phyloP scores from a whole-genome alignment of 1,139 yeast genomes.

The Komagataea norvegica region DNA sequence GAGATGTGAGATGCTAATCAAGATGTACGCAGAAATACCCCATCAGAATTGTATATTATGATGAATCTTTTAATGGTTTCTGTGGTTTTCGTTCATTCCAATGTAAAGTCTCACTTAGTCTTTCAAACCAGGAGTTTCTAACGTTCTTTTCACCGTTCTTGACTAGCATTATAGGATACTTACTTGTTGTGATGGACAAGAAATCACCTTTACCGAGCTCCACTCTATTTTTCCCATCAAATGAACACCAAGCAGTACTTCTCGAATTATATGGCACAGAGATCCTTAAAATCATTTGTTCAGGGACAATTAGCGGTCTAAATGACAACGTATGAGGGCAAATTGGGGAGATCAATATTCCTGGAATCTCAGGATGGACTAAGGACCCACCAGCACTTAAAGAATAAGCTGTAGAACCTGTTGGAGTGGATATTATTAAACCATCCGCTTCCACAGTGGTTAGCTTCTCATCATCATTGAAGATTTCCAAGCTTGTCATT shows the following conservation, averaged over 20 bases:
- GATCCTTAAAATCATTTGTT: conserved; percentile 59
- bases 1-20: too few relatives aligned
- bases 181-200: conserved; percentile 64
- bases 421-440: conserved; percentile 76
- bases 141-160: conserved; percentile 27
- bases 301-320: conserved; percentile 76
- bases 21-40: neutral
- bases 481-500: conserved; percentile 71
- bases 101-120: conserved; percentile 43
- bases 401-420: conserved; percentile 90
- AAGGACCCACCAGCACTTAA: conserved; percentile 84
- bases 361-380: conserved; percentile 81
- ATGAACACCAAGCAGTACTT: conserved; percentile 73
- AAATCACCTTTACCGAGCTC: conserved; percentile 67
- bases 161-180: conserved; percentile 75
- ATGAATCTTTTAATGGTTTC: conserved; percentile 25
- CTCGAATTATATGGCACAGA: conserved; percentile 66
- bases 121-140: conserved; percentile 44
- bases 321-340: conserved; percentile 83
- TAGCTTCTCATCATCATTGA: conserved; percentile 66
- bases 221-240: conserved; percentile 72
- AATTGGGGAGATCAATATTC: conserved; percentile 75
- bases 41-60: too few relatives aligned
- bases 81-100: conserved; percentile 53
- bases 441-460: conserved; percentile 92